These are phyloP conservation scores for Neophaeococcomyces aloes DNA, from an alignment of 2,329 filamentous ascomycete species.

Conservation along the genomic window DNA sequence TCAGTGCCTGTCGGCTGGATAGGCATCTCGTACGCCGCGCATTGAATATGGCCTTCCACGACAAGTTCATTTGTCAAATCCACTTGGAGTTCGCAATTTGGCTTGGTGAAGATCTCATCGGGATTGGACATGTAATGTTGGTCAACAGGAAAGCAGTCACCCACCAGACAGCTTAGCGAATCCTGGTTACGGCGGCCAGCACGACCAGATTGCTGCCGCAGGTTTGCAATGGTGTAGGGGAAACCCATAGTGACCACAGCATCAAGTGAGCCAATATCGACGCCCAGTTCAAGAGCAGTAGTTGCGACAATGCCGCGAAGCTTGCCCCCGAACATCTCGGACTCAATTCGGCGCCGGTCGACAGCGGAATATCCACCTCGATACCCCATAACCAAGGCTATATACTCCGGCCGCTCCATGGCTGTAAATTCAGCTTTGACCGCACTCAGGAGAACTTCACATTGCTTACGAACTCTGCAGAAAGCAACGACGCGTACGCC, in stretches of 20 bases:
- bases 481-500: constrained; percentile 91
- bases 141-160: constrained; percentile 80
- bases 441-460: constrained; percentile 70
- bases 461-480: constrained; percentile 76
- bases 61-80: constrained; percentile 88
- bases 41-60: constrained; percentile 87
- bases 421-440: constrained; percentile 66
- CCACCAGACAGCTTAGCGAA: constrained; percentile 78
- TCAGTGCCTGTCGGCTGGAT: constrained; percentile 65
- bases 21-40: constrained; percentile 89
- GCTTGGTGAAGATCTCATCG: constrained; percentile 78
- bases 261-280: constrained; percentile 90
- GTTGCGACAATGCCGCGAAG: constrained; percentile 89
- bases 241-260: constrained; percentile 92
- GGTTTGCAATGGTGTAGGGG: constrained; percentile 87
- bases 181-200: constrained; percentile 89
- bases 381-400: constrained; percentile 82
- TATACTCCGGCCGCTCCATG: constrained; percentile 64
- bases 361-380: constrained; percentile 89
- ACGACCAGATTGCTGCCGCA: constrained; percentile 87
- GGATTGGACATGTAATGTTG: constrained; percentile 97
- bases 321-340: constrained; percentile 94
- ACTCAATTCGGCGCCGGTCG: constrained; percentile 78
- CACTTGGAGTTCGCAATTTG: constrained; percentile 79
- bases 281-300: constrained; percentile 81